phyloP scores from a whole-genome alignment of 2,329 filamentous ascomycete species.

The Venturia carpophila region DNA sequence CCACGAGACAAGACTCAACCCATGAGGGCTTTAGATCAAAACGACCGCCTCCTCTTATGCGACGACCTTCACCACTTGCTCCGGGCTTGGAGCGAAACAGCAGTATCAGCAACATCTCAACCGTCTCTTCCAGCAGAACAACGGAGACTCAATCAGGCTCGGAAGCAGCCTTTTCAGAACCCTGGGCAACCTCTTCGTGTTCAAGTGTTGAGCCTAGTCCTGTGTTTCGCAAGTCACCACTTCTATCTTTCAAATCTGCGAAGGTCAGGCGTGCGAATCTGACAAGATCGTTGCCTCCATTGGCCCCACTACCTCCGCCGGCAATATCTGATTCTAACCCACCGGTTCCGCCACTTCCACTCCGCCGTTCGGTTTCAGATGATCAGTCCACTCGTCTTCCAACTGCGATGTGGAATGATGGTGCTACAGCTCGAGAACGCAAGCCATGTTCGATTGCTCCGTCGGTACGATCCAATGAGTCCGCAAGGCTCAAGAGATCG shows the following conservation, averaged over 20 bases:
- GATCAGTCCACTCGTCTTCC: slow-evolving; percentile 13
- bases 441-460: background rate
- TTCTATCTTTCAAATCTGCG: background rate
- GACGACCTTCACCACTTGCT: background rate
- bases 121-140: background rate
- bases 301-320: background rate
- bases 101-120: background rate
- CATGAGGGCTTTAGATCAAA: background rate
- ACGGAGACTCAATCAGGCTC: slow-evolving; percentile 3
- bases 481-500: background rate
- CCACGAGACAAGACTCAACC: background rate
- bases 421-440: background rate
- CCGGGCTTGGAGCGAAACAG: background rate
- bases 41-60: background rate
- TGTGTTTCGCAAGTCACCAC: background rate
- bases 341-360: background rate
- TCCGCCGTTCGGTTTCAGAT: slow-evolving; percentile 7
- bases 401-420: slow-evolving; percentile 6
- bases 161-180: slow-evolving; percentile 9
- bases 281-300: slow-evolving; percentile 6
- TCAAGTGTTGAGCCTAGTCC: slow-evolving; percentile 5
- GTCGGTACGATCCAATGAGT: background rate
- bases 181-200: background rate
- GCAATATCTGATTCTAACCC: background rate
- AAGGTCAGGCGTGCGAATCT: background rate